phyloP scores from a whole-genome alignment of 2,329 filamentous ascomycete genomes.

The Nakataea oryzae region DNA sequence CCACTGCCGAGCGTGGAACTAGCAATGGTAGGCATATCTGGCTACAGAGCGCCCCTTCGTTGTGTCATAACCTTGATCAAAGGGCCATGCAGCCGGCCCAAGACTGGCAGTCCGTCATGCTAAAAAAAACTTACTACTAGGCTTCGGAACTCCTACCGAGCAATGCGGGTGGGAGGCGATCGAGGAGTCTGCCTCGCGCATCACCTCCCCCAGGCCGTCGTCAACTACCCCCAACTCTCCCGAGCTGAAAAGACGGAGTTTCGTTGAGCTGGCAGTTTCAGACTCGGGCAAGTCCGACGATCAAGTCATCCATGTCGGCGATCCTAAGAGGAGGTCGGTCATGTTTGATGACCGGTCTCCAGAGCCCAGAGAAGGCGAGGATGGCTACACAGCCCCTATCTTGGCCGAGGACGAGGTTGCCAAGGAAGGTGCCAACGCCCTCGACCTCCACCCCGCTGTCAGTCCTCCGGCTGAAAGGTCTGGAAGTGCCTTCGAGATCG shows the following conservation, averaged over 20 bases:
- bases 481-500: constrained; percentile 45
- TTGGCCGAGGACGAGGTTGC: constrained; percentile 79
- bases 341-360: constrained; percentile 30
- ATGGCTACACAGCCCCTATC: constrained; percentile 66
- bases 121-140: constrained; percentile 23
- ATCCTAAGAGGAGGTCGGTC: constrained; percentile 37
- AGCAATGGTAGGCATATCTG: constrained; percentile 33
- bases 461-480: constrained; percentile 60
- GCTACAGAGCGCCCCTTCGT: not conserved
- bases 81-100: constrained; percentile 34
- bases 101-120: not conserved
- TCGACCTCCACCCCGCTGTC: constrained; percentile 68
- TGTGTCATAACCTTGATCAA: constrained; percentile 15
- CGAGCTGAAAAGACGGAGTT: constrained; percentile 16
- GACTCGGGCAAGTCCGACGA: constrained; percentile 34
- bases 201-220: constrained; percentile 55
- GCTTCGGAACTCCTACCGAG: constrained; percentile 72
- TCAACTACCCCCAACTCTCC: constrained; percentile 28
- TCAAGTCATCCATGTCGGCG: constrained; percentile 68
- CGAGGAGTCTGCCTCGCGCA: constrained; percentile 72
- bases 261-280: constrained; percentile 14
- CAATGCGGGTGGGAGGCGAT: constrained; percentile 82
- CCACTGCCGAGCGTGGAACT: constrained; percentile 47
- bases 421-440: constrained; percentile 54
- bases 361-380: constrained; percentile 31